Conservation (phyloP, 2,329 filamentous ascomycete species). For the Trichophyton benhamiae region DNA sequence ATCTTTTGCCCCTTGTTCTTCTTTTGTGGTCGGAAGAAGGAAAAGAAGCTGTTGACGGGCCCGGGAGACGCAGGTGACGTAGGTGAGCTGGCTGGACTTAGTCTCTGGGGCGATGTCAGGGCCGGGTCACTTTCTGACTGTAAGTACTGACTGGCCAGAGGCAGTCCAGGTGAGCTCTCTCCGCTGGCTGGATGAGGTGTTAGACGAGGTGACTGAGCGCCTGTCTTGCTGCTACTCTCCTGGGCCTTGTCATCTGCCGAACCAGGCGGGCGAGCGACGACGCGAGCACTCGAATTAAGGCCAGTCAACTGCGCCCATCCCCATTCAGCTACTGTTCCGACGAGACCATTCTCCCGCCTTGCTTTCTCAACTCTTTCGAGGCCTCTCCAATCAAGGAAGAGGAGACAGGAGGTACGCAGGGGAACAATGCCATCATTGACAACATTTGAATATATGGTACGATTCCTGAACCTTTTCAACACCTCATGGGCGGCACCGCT, state of each 20-base stretch:
- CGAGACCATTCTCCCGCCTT: constrained; percentile 75
- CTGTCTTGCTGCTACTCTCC: not conserved
- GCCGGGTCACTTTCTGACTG: constrained; percentile 5
- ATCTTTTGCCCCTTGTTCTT: constrained; percentile 44
- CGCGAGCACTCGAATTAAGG: constrained; percentile 42
- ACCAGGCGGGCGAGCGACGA: constrained; percentile 12
- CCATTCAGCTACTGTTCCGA: constrained; percentile 86
- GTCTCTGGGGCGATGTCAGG: not conserved
- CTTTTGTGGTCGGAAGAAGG: constrained; percentile 56
- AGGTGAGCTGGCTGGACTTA: constrained; percentile 2
- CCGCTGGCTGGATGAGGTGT: constrained; percentile 2
- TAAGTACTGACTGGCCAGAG: constrained; percentile 15
- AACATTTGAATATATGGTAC: constrained; percentile 91
- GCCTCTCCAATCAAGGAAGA: constrained; percentile 95
- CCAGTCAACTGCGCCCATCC: constrained; percentile 87
- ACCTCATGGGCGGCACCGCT: constrained; percentile 83
- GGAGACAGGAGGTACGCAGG: constrained; percentile 81
- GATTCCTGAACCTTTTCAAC: constrained; percentile 73
- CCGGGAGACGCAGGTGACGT: constrained; percentile 27
- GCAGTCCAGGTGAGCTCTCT: constrained; percentile 6
- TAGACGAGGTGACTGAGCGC: not conserved
- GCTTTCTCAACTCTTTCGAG: constrained; percentile 90
- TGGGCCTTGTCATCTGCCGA: constrained; percentile 7
- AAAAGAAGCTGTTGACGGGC: constrained; percentile 54
- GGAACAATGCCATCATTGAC: constrained; percentile 97